A percentile compares a stretch with the other conserved stretches of the same genome.
Conservation (phyloP, 108 stramenopile genomes). For the Chaetoceros tenuissimus region DNA sequence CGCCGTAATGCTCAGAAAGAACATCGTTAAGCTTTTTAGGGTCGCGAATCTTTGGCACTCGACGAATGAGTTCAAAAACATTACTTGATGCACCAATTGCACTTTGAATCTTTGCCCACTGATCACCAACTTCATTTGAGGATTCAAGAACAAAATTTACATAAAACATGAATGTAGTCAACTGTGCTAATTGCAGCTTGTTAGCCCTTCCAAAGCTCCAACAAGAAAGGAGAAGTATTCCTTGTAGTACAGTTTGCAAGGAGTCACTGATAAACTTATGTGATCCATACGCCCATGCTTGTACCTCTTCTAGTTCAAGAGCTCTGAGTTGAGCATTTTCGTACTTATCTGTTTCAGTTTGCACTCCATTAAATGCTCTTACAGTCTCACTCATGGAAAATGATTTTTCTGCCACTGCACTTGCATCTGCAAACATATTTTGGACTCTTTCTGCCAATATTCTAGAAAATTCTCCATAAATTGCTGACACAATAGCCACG, state of each 20-base stretch:
- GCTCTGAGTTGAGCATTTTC: constrained; percentile 65
- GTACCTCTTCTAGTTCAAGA: constrained; percentile 69
- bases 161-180: constrained; percentile 81
- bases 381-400: constrained; percentile 83
- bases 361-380: constrained; percentile 69
- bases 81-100: constrained; percentile 75
- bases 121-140: constrained; percentile 78
- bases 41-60: constrained; percentile 60
- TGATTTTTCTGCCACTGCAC: constrained; percentile 76
- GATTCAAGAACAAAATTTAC: constrained; percentile 74
- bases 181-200: constrained; percentile 42
- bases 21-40: constrained; percentile 15
- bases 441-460: constrained; percentile 63
- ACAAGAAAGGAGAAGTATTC: constrained; percentile 48
- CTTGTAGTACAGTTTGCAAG: constrained; percentile 51
- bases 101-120: constrained; percentile 79
- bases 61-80: constrained; percentile 72
- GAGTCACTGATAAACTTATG: constrained; percentile 79
- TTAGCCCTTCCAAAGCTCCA: constrained; percentile 58
- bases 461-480: constrained; percentile 71
- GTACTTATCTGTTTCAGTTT: constrained; percentile 51
- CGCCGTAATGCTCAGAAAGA: background rate
- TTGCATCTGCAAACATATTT: constrained; percentile 67
- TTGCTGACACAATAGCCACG: constrained; percentile 48
- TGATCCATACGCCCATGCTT: constrained; percentile 78